phyloP scores from a whole-genome alignment of 176 grass and related monocot species.

The Bolboschoenus planiculmis region DNA sequence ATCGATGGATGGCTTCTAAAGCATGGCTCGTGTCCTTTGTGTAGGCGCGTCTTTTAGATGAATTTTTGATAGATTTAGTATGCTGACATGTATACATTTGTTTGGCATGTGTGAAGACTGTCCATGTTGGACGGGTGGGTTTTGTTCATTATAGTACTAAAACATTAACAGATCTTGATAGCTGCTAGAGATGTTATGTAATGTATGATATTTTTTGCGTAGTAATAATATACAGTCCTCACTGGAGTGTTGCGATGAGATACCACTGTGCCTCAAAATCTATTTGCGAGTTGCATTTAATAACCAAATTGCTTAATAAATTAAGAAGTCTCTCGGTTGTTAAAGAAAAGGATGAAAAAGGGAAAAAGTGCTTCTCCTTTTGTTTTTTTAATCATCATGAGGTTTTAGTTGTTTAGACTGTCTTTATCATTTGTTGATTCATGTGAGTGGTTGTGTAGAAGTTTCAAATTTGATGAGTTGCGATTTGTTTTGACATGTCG shows the following conservation, averaged over 20 bases:
- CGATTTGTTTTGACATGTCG: not conserved
- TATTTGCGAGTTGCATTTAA: not conserved
- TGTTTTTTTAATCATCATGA: not conserved
- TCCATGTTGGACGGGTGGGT: not conserved
- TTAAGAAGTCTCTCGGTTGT: conserved; percentile 29
- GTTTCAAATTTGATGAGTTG: not conserved
- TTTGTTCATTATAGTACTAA: conserved; percentile 16
- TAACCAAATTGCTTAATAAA: not conserved
- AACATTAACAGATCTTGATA: conserved; percentile 24
- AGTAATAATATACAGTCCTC: not conserved
- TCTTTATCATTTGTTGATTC: not conserved
- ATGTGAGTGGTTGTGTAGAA: not conserved
- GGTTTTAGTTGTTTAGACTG: not conserved
- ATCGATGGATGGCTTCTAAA: conserved; percentile 65
- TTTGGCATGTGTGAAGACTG: not conserved
- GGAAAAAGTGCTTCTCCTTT: not conserved
- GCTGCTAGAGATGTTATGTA: not conserved
- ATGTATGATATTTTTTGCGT: conserved; percentile 10
- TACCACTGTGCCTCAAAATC: not conserved
- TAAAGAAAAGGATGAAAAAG: not conserved
- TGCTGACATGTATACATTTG: conserved; percentile 1
- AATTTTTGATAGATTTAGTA: conserved; percentile 28
- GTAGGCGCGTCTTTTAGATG: conserved; percentile 39
- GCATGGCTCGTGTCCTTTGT: conserved; percentile 66
- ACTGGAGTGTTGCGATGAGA: not conserved